phyloP scores from a whole-genome alignment of 1,284 basidiomycete species.

The Malassezia furfur region DNA sequence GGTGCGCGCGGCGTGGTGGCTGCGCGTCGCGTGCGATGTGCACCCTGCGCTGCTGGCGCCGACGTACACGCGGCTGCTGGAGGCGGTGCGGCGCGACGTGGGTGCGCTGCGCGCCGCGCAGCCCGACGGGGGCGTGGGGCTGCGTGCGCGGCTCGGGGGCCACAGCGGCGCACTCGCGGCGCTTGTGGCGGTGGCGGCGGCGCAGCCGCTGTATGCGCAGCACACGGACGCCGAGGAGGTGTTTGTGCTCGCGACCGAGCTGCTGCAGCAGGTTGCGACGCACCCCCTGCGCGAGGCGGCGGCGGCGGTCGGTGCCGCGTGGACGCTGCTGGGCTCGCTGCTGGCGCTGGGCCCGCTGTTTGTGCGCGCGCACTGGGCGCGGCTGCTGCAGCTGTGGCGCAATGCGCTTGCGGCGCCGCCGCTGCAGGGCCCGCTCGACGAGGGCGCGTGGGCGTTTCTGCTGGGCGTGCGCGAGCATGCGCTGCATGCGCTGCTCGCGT shows the following conservation, averaged over 20 bases:
- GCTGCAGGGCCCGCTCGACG: slow-evolving; percentile 57
- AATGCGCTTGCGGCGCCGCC: slow-evolving; percentile 92
- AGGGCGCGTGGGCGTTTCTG: slow-evolving; percentile 73
- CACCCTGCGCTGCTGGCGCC: slow-evolving; percentile 74
- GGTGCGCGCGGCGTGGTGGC: slow-evolving; percentile 72
- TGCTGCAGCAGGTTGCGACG: slow-evolving; percentile 80
- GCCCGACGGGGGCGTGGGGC: slow-evolving; percentile 40
- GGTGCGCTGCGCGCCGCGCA: slow-evolving; percentile 49
- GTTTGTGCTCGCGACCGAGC: slow-evolving; percentile 76
- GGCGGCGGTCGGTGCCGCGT: slow-evolving; percentile 84
- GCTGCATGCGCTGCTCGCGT: slow-evolving; percentile 75
- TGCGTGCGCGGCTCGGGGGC: slow-evolving; percentile 70
- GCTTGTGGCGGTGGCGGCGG: slow-evolving; percentile 72
- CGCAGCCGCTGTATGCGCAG: slow-evolving; percentile 83
- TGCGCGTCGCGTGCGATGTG: slow-evolving; percentile 79
- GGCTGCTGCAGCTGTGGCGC: slow-evolving; percentile 86
- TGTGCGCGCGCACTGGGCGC: slow-evolving; percentile 79
- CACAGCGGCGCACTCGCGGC: slow-evolving; percentile 80
- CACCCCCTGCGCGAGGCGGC: slow-evolving; percentile 65
- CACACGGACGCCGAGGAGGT: slow-evolving; percentile 85
- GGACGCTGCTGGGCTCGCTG: slow-evolving; percentile 80
- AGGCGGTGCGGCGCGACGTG: slow-evolving; percentile 72
- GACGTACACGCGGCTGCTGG: slow-evolving; percentile 64
- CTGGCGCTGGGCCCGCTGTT: slow-evolving; percentile 90
- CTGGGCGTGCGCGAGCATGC: slow-evolving; percentile 84